phyloP scores from a whole-genome alignment of 345 rosid genomes.

The Eutrema yunnanense region DNA sequence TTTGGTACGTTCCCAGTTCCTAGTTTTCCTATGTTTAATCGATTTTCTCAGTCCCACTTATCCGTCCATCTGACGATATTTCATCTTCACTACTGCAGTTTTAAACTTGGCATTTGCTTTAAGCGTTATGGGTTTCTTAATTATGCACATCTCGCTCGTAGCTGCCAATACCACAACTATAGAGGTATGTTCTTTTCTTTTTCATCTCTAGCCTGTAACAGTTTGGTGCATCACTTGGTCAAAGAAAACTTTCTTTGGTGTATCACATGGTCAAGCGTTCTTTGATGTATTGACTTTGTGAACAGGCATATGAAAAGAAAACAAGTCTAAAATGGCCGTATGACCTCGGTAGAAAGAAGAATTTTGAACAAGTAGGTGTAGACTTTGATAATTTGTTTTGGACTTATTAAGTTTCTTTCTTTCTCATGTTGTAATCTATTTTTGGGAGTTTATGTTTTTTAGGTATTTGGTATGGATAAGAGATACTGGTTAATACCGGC shows the following conservation, averaged over 20 bases:
- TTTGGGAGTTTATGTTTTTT: not conserved
- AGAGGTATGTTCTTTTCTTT: constrained; percentile 47
- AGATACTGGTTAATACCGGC: constrained; percentile 77
- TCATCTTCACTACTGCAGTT: constrained; percentile 43
- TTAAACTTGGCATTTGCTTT: constrained; percentile 91
- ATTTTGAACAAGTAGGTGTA: constrained; percentile 77
- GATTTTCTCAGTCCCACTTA: not conserved
- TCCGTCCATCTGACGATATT: not conserved
- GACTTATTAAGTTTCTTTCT: not conserved
- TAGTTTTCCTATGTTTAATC: not conserved
- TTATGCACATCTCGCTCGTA: constrained; percentile 88
- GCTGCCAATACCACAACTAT: constrained; percentile 89
- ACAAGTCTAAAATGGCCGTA: constrained; percentile 85
- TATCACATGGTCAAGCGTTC: not conserved
- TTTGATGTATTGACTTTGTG: not conserved
- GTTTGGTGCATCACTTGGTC: constrained; percentile 6
- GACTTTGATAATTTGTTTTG: not conserved
- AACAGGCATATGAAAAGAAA: constrained; percentile 96
- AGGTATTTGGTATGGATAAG: constrained; percentile 92
- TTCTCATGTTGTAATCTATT: not conserved
- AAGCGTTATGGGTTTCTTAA: constrained; percentile 89
- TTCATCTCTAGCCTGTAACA: not conserved
- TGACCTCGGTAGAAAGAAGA: constrained; percentile 82
- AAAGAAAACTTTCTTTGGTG: not conserved
- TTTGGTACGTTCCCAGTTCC: constrained; percentile 49